These are phyloP conservation scores for Ramalina intermedia DNA, from an alignment of 495 filamentous ascomycete species.

Conservation along the genomic window DNA sequence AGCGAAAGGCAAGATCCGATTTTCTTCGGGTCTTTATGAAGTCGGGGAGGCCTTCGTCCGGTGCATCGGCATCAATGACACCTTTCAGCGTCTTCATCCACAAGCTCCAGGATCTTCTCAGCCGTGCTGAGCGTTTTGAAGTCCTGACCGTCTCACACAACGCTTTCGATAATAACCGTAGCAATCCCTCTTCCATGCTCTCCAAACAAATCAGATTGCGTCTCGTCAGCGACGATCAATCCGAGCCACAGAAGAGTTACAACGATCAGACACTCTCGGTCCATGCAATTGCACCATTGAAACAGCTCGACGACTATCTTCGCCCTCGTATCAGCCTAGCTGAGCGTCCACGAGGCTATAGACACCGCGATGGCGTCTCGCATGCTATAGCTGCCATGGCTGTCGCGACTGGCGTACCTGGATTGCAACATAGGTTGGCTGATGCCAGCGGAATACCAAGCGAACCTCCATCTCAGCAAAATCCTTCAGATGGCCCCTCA, in stretches of 20 bases:
- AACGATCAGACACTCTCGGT: conserved; percentile 95
- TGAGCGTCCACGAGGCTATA: conserved; percentile 59
- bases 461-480: conserved; percentile 19
- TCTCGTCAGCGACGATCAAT: conserved; percentile 78
- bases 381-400: conserved; percentile 65
- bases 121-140: conserved; percentile 94
- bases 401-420: conserved; percentile 39
- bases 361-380: conserved; percentile 51
- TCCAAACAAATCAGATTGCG: conserved; percentile 89
- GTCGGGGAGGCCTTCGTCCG: conserved; percentile 38
- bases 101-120: conserved; percentile 90
- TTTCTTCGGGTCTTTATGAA: conserved; percentile 97
- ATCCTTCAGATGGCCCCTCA: conserved; percentile 9
- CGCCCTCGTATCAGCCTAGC: conserved; percentile 75
- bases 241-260: conserved; percentile 71
- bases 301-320: conserved; percentile 90
- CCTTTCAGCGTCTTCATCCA: conserved; percentile 84
- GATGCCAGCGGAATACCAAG: conserved; percentile 18
- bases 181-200: conserved; percentile 88
- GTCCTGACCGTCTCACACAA: conserved; percentile 92
- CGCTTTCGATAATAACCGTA: conserved; percentile 78
- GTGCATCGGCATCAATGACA: conserved; percentile 53
- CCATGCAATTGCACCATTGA: conserved; percentile 96
- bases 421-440: conserved; percentile 23
- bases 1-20: conserved; percentile 48